Evolutionary conservation across 192 early-diverging fungal genomes (phyloP), one percentile per base, ranked within the genome.

Genomic region (Backusella mclennaniae): DNA sequence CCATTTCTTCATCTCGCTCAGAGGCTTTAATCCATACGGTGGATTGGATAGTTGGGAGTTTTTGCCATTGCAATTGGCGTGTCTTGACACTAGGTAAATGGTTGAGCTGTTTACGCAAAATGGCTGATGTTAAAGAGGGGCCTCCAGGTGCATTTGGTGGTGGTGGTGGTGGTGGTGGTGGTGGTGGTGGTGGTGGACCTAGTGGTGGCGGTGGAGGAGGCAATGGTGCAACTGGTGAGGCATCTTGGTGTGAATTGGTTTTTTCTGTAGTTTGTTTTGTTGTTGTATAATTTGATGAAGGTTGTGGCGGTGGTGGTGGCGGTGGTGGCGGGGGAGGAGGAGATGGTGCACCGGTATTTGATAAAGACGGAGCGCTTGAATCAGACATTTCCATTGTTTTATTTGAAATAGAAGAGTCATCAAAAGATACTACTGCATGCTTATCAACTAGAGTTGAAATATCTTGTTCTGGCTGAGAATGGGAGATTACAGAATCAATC

Each of bases 41-140:
- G 15, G 76, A 69, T 70, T 81, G 72, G 42, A 81, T 77, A 14
- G 70, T 59, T 12, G 67, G 49, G 0, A 80, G 21, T 49, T 80
- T 80, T 56, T 80, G 79, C 79, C 79, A 80, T 67, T 80, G 79
- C 0, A 80, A 69, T 23, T 69, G 75, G 23, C 79, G 78, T 6
- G 39, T 77, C 42, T 67, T 80, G 11, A 76, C 73, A 42, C 35
- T 80, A 53, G 75, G 76, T 6, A 78, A 44, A 23, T 72, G 78
- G 35, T 66, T 83, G 69, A 66, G 31, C 21, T 46, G 63, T 72
- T 75, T 80, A 14, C 79, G 79, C 38, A 56, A 26, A 23, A 59
- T 21, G 7, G 67, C 73, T 35, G 68, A n/a, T 1, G 42, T 36
- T 38, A 76, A 44, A 19, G 59, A 39, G 6, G 79, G 74, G 9